Evolutionary conservation across 225 moss, liverwort and hornwort species (phyloP).

Genomic region (Bryoerythrophyllum caledonicum): DNA sequence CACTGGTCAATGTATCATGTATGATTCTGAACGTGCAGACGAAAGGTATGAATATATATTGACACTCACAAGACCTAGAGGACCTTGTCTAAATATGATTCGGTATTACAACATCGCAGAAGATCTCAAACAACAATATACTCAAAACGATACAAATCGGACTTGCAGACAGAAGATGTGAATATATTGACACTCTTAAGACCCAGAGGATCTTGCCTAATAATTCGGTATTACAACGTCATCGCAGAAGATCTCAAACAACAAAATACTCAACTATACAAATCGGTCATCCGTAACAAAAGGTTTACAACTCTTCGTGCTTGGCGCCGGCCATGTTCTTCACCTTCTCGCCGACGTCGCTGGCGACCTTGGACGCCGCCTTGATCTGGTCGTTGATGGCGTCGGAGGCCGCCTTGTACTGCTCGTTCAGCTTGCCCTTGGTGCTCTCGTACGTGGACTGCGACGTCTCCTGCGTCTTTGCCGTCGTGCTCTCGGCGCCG

Average conservation of each 20-base stretch:
- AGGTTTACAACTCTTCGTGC: constrained; percentile 30
- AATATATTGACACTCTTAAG: not conserved
- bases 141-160: not conserved
- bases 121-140: not conserved
- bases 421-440: constrained; percentile 40
- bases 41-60: not conserved
- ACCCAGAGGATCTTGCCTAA: not conserved
- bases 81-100: not conserved
- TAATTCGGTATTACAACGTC: not conserved
- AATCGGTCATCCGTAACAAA: not conserved
- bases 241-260: not conserved
- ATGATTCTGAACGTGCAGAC: too few relatives aligned
- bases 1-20: too few relatives aligned
- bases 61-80: not conserved
- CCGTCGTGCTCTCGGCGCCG: constrained; percentile 19
- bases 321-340: constrained; percentile 27
- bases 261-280: not conserved
- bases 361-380: constrained; percentile 37
- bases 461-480: constrained; percentile 30
- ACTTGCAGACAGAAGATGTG: not conserved
- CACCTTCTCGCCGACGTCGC: constrained; percentile 41
- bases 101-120: not conserved
- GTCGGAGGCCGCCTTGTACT: constrained; percentile 40
- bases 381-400: constrained; percentile 40
- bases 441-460: constrained; percentile 22